A percentile compares a stretch with the other conserved stretches of the same genome.
These are phyloP conservation scores for Aspergillus steynii DNA, from an alignment of 495 filamentous ascomycete genomes.

Conservation along the genomic window DNA sequence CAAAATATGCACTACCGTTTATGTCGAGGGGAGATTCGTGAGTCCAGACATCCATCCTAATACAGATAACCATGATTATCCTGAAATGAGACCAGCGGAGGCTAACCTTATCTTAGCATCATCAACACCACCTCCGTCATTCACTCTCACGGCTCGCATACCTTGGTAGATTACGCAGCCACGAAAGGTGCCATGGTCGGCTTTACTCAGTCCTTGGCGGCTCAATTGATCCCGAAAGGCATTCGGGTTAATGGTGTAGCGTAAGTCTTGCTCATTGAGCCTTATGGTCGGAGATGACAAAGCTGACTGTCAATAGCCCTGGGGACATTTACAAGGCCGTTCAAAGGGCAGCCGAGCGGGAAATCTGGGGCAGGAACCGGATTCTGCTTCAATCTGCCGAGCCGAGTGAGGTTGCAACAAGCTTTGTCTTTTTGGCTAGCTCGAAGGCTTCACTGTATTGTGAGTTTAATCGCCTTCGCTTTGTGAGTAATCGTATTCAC, in stretches of 20 bases:
- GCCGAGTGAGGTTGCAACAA: slow-evolving; percentile 63
- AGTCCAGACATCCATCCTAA: not conserved
- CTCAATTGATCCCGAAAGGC: slow-evolving; percentile 56
- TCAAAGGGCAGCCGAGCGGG: slow-evolving; percentile 52
- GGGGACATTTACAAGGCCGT: slow-evolving; percentile 62
- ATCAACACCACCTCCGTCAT: slow-evolving; percentile 61
- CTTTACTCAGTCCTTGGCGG: slow-evolving; percentile 58
- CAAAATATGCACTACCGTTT: slow-evolving; percentile 59
- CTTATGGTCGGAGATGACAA: not conserved
- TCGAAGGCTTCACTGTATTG: slow-evolving; percentile 55
- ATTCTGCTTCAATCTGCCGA: slow-evolving; percentile 55
- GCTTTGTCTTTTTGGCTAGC: slow-evolving; percentile 62
- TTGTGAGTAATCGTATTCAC: not conserved
- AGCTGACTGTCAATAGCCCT: slow-evolving; percentile 30
- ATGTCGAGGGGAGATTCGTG: slow-evolving; percentile 53
- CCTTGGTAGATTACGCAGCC: slow-evolving; percentile 59
- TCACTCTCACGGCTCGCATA: slow-evolving; percentile 52
- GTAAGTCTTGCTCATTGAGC: slow-evolving; percentile 29
- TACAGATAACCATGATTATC: not conserved
- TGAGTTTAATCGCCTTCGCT: slow-evolving; percentile 20
- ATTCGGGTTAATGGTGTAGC: slow-evolving; percentile 66
- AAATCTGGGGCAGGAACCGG: slow-evolving; percentile 40
- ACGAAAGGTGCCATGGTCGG: slow-evolving; percentile 63
- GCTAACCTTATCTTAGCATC: slow-evolving; percentile 41
- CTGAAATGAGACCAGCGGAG: not conserved